Conservation (phyloP, 2,329 filamentous ascomycete genomes). For the Pseudogymnoascus sp. region DNA sequence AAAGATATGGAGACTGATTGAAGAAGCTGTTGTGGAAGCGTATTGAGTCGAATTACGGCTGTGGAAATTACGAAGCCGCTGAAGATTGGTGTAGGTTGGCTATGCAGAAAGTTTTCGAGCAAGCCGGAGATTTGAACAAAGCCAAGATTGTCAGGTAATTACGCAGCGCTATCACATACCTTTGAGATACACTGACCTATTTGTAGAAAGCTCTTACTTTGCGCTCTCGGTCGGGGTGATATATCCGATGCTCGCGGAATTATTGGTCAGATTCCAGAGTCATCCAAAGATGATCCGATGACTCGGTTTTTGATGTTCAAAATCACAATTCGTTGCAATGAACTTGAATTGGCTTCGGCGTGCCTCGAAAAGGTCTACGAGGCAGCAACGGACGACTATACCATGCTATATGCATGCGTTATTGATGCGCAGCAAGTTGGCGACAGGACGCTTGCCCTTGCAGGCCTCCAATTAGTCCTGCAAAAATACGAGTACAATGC, state of each 20-base stretch:
- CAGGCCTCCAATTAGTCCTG: slow-evolving; percentile 54
- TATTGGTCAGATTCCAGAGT: slow-evolving; percentile 53
- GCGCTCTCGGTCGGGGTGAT: slow-evolving; percentile 55
- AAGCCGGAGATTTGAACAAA: slow-evolving; percentile 58
- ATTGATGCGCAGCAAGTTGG: slow-evolving; percentile 65
- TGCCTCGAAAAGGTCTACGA: slow-evolving; percentile 57
- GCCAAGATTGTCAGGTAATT: slow-evolving; percentile 47
- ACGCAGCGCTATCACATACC: slow-evolving; percentile 13
- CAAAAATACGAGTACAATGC: slow-evolving; percentile 45
- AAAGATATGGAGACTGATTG: background rate
- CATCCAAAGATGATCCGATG: slow-evolving; percentile 52
- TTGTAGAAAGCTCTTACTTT: slow-evolving; percentile 65
- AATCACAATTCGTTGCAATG: slow-evolving; percentile 53
- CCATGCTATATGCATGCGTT: slow-evolving; percentile 73
- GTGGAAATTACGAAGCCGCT: slow-evolving; percentile 46
- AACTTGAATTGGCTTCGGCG: slow-evolving; percentile 52
- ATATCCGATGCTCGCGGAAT: slow-evolving; percentile 46
- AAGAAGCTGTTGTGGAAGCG: slow-evolving; percentile 73
- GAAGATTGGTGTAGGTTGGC: slow-evolving; percentile 68
- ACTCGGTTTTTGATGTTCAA: slow-evolving; percentile 74
- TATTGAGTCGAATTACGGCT: slow-evolving; percentile 52
- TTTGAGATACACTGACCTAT: slow-evolving; percentile 9
- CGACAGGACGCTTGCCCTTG: slow-evolving; percentile 53
- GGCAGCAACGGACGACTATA: slow-evolving; percentile 45
- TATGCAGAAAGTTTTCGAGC: slow-evolving; percentile 59